Percentiles rank a stretch among this genome's conserved stretches.
phyloP scores from a whole-genome alignment of 2,329 filamentous ascomycete genomes.

The Fusarium bulbicola region DNA sequence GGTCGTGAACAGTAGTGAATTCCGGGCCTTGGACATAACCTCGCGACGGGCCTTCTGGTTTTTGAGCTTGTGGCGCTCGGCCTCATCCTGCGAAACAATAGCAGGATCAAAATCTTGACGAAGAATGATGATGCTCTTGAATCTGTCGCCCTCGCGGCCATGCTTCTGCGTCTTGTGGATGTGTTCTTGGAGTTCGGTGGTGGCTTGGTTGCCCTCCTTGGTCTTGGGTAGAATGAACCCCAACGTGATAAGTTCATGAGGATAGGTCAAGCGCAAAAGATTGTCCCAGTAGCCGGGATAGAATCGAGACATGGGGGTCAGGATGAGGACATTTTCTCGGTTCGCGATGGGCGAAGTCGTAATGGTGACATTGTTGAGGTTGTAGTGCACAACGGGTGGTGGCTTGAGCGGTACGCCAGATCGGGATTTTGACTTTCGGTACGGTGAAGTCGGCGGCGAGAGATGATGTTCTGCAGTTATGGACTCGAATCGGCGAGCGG shows the following conservation, averaged over 20 bases:
- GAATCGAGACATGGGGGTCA: constrained; percentile 93
- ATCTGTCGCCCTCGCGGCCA: constrained; percentile 81
- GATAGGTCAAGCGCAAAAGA: constrained; percentile 82
- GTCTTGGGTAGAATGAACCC: constrained; percentile 97
- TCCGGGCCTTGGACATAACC: constrained; percentile 92
- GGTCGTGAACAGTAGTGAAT: constrained; percentile 94
- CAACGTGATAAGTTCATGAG: constrained; percentile 92
- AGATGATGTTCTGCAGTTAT: constrained; percentile 56
- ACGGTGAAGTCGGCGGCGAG: constrained; percentile 55
- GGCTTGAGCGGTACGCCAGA: constrained; percentile 55
- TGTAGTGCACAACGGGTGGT: constrained; percentile 90
- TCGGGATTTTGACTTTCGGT: constrained; percentile 51
- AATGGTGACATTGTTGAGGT: constrained; percentile 94
- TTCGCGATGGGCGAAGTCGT: constrained; percentile 79
- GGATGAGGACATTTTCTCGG: constrained; percentile 85
- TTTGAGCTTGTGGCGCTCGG: constrained; percentile 88
- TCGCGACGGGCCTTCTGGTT: constrained; percentile 88
- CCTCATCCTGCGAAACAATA: constrained; percentile 81
- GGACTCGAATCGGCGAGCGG: constrained; percentile 56
- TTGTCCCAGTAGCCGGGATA: constrained; percentile 98
- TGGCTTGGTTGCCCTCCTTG: constrained; percentile 89
- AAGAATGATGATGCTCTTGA: constrained; percentile 92
- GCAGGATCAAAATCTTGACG: constrained; percentile 94
- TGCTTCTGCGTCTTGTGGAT: constrained; percentile 84
- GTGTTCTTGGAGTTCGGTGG: constrained; percentile 81